Evolutionary conservation across 2,329 filamentous ascomycete genomes (phyloP), one percentile per base, ranked within the genome.

Genomic region (Pseudohalonectria lignicola): DNA sequence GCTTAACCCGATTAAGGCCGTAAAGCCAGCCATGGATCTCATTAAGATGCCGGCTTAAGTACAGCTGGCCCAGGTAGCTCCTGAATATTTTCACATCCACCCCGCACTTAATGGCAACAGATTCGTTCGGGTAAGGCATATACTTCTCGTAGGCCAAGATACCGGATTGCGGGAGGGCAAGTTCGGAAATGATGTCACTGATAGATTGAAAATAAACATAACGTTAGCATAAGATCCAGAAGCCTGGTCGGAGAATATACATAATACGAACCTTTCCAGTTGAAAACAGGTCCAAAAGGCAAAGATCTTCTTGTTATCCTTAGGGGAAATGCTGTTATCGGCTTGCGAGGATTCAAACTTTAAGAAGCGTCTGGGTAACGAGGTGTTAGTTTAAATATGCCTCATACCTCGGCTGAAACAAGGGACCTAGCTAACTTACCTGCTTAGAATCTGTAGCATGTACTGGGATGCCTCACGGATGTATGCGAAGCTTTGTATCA

Each of bases 221-320:
- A 10, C 11, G 2, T 6, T 11, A 31, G 16, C 5, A 10, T n/a
- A 20, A 16, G 13, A 19, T n/a, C n/a, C n/a, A n/a, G n/a, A n/a
- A n/a, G n/a, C n/a, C n/a, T n/a, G n/a, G n/a, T n/a, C n/a, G n/a
- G n/a, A n/a, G n/a, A n/a, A n/a, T n/a, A n/a, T n/a, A 16, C 10
- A 23, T 20, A 15, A 16, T 7, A 44, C 59, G 47, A 57, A 86
- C 82, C 81, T 94, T 59, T 96, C 90, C 11, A 96, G 69, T 53
- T 96, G 90, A 44, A 95, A 64, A 54, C 86, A 94, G 7, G 88
- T 92, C 90, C 90, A 96, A 51, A 88, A 95, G 1, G 86, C 82
- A 48, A 93, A 71, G 13, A 82, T 67, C 26, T 82, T 67, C 40
- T 81, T 67, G 51, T 87, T 85, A 49, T 79, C 23, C 23, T 26